Evolutionary conservation across 768 basidiomycete species (phyloP).

Genomic region (Infundibulicybe gibba): DNA sequence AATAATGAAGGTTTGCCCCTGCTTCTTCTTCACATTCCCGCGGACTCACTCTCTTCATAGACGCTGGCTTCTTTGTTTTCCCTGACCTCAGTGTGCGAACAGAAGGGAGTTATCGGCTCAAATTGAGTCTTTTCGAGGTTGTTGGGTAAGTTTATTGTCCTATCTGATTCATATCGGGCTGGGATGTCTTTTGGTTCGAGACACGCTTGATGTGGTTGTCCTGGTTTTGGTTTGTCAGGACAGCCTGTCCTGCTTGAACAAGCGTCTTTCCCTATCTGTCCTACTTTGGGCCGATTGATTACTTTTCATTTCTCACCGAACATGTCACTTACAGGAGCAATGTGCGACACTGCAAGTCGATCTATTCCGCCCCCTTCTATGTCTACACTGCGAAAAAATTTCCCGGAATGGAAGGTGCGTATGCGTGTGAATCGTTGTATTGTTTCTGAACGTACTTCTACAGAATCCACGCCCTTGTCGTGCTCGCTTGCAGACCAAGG

Average conservation of each 20-base stretch:
- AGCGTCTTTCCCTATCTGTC: too few species aligned
- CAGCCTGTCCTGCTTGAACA: too few species aligned
- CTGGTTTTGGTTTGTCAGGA: too few species aligned
- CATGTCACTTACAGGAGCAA: conserved; percentile 49
- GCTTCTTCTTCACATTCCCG: background rate
- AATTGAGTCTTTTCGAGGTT: conserved; percentile 79
- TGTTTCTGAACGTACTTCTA: background rate
- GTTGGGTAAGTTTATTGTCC: conserved; percentile 62
- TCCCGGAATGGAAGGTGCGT: conserved; percentile 90
- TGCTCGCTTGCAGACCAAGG: conserved; percentile 93
- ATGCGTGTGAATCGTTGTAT: background rate
- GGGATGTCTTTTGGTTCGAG: too few species aligned
- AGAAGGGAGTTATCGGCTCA: conserved; percentile 84
- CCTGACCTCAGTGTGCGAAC: conserved; percentile 91
- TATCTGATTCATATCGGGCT: too few species aligned
- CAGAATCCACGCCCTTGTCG: conserved; percentile 87
- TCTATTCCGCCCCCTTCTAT: conserved; percentile 86
- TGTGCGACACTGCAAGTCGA: conserved; percentile 88
- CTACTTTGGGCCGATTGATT: too few species aligned
- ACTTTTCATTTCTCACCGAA: background rate
- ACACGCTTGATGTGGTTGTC: too few species aligned
- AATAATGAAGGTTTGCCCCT: conserved; percentile 36
- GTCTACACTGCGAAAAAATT: conserved; percentile 97
- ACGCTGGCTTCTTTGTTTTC: conserved; percentile 95
- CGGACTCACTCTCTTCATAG: conserved; percentile 32